These are phyloP conservation scores for Sclerospora graminicola DNA, from an alignment of 352 stramenopile genomes.

Conservation along the genomic window DNA sequence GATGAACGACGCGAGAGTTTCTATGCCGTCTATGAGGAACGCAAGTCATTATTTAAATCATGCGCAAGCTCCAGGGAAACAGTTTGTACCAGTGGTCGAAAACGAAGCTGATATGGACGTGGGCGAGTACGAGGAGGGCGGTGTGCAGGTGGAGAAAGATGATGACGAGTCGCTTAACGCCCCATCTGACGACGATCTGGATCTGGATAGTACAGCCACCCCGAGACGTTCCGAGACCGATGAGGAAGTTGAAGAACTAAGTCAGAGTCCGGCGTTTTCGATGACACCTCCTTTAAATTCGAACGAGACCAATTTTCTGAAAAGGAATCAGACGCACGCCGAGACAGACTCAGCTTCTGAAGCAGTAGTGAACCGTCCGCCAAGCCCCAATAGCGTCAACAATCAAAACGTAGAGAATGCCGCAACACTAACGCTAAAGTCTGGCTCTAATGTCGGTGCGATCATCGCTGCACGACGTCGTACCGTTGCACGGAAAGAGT, in stretches of 20 bases:
- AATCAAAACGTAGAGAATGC: conserved; percentile 15
- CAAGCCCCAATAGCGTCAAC: conserved; percentile 13
- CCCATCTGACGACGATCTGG: conserved; percentile 65
- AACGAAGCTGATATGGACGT: conserved; percentile 15
- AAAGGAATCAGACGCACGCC: conserved; percentile 8
- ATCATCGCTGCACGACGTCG: conserved; percentile 61
- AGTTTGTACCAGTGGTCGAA: background rate
- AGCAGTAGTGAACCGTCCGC: conserved; percentile 11
- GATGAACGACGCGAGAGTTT: conserved; percentile 5
- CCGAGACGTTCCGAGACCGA: conserved; percentile 38
- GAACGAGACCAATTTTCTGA: conserved; percentile 7
- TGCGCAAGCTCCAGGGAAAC: conserved; percentile 2
- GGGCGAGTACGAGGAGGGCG: conserved; percentile 40
- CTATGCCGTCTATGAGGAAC: conserved; percentile 1
- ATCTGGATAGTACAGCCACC: conserved; percentile 41
- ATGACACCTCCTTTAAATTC: conserved; percentile 1
- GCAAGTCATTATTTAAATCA: conserved; percentile 16
- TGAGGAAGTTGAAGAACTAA: conserved; percentile 21
- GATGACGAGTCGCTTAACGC: conserved; percentile 52
- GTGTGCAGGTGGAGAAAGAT: conserved; percentile 60
- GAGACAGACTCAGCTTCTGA: conserved; percentile 30
- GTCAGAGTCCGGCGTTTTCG: background rate
- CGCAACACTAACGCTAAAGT: conserved; percentile 30
- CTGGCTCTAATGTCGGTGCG: conserved; percentile 47
- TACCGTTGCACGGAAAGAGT: conserved; percentile 60